Evolutionary conservation across 768 basidiomycete species (phyloP), one percentile per base, ranked within the genome.

Genomic region (Naganishia randhawae): DNA sequence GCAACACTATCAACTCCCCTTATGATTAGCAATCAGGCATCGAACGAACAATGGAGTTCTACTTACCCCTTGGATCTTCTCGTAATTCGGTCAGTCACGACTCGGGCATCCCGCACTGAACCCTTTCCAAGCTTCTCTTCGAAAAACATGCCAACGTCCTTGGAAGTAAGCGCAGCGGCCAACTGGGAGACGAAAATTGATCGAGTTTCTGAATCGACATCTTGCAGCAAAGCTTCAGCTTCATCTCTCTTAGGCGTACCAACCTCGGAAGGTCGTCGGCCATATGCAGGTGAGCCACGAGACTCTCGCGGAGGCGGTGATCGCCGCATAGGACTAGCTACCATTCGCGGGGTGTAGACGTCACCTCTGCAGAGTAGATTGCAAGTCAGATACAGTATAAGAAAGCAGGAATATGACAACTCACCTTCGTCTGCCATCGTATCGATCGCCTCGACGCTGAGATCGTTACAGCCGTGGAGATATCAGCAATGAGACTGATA

Each of bases 111-210:
- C 84, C 94, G 88, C 8, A 99, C 96, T 22, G 90, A 87, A 41
- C 89, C 88, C 82, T 92, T 90, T 25, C 94, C 95, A 51, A 97
- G 84, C 79, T 94, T 91, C 78, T 95, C 90, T 83, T 98, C 95
- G 77, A 99, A 98, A 84, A 99, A 99, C 82, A 93, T 91, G 72
- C 94, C 94, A 81, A 99, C 84, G 83, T 99, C 96, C 79, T 92
- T 87, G 74, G 94, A 92, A 68, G 94, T 97, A 79, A 98, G 86
- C 77, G 92, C 89, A 70, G 93, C 92, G 75, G 96, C 92, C 78
- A 99, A 88, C 82, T 98, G 96, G 75, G 94, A 95, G 78, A 96
- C 92, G 82, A 98, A 98, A 73, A 97, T 92, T 75, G 96, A 97
- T 81, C 96, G 89, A 77, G 91, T 89, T 86, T 98, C 96, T 66